Evolutionary conservation across 371 early-diverging fungal species (phyloP), one percentile per base, ranked within the genome.

Genomic region (Smittium mucronatum): DNA sequence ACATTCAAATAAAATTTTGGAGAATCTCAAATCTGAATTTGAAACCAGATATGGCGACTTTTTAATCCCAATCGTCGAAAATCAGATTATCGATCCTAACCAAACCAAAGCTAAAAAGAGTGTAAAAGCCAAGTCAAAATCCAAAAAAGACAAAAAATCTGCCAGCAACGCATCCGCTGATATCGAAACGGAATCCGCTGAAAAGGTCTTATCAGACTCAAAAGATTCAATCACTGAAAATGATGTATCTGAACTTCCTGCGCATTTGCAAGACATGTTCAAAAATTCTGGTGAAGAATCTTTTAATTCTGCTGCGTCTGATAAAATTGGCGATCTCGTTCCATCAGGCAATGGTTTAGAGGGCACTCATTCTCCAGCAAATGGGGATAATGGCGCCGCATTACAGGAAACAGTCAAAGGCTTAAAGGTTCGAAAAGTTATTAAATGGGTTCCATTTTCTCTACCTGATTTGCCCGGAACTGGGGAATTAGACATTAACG

Each of bases 1-100:
- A 60, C 98, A 98, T 73, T 80, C 83, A 35, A 82, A 86, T 71
- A 87, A 92, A 34, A 87, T 98, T 66, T 88, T 97, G 90, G 83
- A 85, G 57, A 87, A 88, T 34, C 84, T 98, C 36, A 80, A 85
- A 66, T 74, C 84, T 29, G 98, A 98, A 78, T 89, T 98, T 70
- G 80, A 83, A 73, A 84, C 86, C 64, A 88, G 97, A 26, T 96
- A 93, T 79, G 80, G 80, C 71, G 81, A 84, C 58, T 87, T 89
- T 74, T 83, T 84, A 69, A 80, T 89, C 32, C 91, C 90, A 1
- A 82, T 84, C 28, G 68, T 28, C 30, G 36, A 15, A 33, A 64
- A 8, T 21, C 8, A 15, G 26, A 59, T 15, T 2, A 26, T 28
- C 5, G 59, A 59, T 5, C 26, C 59, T 59, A 28, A 59, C 2